Base-by-base conservation (phyloP, 768 basidiomycete genomes). In the Auricularia heimuer region DNA sequence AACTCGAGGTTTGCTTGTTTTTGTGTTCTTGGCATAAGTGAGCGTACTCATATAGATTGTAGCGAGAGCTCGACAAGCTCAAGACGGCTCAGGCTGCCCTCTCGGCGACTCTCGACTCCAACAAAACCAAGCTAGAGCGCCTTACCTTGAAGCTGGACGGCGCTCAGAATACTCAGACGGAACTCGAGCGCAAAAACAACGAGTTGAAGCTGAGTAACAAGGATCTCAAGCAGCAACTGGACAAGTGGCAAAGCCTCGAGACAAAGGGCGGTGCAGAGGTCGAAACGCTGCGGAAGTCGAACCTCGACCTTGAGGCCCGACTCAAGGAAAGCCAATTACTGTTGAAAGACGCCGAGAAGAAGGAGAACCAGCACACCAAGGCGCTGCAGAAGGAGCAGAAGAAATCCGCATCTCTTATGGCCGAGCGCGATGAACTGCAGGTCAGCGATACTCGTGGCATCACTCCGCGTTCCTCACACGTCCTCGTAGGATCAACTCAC, bases 191-290 rank as follows among this genome's bases (percentile, higher is more conserved):
- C 56, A 71, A 77, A 39, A 81, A 85, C 63, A 81, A 83, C 51
- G 87, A 89, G 47, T 78, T 84, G 29, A 82, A 83, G 66, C 82
- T 84, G 4, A 79, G 79, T 10, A 82, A 81, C 61, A 74, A 75
- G 3, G 81, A 87, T 51, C 75, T 90, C 44, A 80, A 82, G 62
- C 80, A 81, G 16, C 89, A 92, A 68, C 75, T 91, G 8, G 82
- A 82, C 51, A 83, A 86, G 70, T 90, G 87, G 88, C 80, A 88
- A 69, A 80, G 73, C 34, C 73, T 89, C 18, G 90, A 90, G 69
- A 84, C 77, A 34, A 85, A 83, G 61, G 87, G 84, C 60, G 84
- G 81, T 11, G 81, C 77, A 18, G 85, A 88, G 37, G 77, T 81
- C 8, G 88, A 86, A 63, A 72, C 75, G 4, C 74, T 81, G 62